phyloP scores from a whole-genome alignment of 2,329 filamentous ascomycete genomes.

The Aspergillus brasiliensis region DNA sequence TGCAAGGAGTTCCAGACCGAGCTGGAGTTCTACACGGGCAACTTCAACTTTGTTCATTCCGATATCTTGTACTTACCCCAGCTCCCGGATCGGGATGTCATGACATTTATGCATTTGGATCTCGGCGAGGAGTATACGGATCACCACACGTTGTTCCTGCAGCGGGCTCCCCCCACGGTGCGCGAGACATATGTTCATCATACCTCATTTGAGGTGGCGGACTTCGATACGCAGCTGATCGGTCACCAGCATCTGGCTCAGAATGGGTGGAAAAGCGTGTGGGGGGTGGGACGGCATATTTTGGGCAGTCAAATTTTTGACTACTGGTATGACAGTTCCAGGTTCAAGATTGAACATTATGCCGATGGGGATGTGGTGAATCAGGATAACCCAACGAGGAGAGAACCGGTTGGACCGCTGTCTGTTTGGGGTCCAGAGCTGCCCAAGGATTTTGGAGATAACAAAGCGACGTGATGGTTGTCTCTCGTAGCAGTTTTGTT shows the following conservation, averaged over 20 bases:
- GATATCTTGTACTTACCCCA: slow-evolving; percentile 31
- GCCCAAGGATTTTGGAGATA: too few relatives aligned
- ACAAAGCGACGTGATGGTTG: too few relatives aligned
- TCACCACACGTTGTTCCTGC: slow-evolving; percentile 58
- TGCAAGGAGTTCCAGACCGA: slow-evolving; percentile 26
- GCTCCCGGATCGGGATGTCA: slow-evolving; percentile 29
- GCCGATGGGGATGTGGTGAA: slow-evolving; percentile 19
- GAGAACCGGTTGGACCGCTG: too few relatives aligned
- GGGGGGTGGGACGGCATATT: slow-evolving; percentile 20
- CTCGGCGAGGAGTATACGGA: slow-evolving; percentile 50
- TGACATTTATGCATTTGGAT: slow-evolving; percentile 55
- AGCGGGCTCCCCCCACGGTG: slow-evolving; percentile 22
- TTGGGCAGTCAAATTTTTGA: slow-evolving; percentile 20
- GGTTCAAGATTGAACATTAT: slow-evolving; percentile 20
- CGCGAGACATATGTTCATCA: slow-evolving; percentile 48
- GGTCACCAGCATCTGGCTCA: slow-evolving; percentile 54
- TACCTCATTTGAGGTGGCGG: slow-evolving; percentile 53
- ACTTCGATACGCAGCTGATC: slow-evolving; percentile 55
- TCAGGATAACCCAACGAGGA: slow-evolving; percentile 13
- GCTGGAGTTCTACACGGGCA: slow-evolving; percentile 31
- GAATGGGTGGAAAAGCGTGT: slow-evolving; percentile 45
- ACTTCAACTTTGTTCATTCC: slow-evolving; percentile 34
- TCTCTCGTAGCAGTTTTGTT: too few relatives aligned
- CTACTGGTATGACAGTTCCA: slow-evolving; percentile 19
- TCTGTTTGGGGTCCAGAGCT: too few relatives aligned